Conservation (phyloP, 805 yeast species). For the Metschnikowia peoriensis region DNA sequence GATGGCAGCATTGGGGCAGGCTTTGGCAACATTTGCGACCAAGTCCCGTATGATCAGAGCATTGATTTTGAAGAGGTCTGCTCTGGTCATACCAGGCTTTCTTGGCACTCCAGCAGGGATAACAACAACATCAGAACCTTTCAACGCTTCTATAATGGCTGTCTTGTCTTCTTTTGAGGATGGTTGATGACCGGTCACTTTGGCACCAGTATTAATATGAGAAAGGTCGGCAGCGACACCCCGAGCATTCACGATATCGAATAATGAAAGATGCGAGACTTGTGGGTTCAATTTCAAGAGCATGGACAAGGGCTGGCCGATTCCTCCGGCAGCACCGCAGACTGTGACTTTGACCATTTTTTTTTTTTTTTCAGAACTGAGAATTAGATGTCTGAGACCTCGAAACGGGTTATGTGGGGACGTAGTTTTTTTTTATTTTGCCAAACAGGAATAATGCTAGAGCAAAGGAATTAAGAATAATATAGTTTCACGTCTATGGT, state of each 20-base stretch:
- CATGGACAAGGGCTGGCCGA: constrained; percentile 47
- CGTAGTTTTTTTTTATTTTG: neutral
- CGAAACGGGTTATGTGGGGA: neutral
- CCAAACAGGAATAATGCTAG: neutral
- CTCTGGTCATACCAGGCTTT: constrained; percentile 50
- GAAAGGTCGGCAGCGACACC: constrained; percentile 49
- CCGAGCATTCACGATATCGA: constrained; percentile 43
- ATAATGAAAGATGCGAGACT: constrained; percentile 39
- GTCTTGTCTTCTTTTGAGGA: constrained; percentile 34
- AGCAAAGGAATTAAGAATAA: neutral
- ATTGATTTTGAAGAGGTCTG: constrained; percentile 46
- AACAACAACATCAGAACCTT: constrained; percentile 38
- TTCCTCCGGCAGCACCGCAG: constrained; percentile 51
- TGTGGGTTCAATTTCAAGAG: constrained; percentile 39
- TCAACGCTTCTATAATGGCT: constrained; percentile 38
- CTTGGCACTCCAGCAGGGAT: constrained; percentile 50
- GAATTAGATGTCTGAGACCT: neutral
- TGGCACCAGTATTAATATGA: constrained; percentile 41
- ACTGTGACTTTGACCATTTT: constrained; percentile 45
- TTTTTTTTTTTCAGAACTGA: neutral
- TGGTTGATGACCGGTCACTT: constrained; percentile 43
- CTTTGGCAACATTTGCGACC: constrained; percentile 38
- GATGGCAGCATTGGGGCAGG: constrained; percentile 43
- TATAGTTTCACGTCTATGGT: neutral
- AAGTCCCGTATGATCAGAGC: constrained; percentile 45